phyloP scores from a whole-genome alignment of 495 filamentous ascomycete genomes.

The Evernia prunastri region DNA sequence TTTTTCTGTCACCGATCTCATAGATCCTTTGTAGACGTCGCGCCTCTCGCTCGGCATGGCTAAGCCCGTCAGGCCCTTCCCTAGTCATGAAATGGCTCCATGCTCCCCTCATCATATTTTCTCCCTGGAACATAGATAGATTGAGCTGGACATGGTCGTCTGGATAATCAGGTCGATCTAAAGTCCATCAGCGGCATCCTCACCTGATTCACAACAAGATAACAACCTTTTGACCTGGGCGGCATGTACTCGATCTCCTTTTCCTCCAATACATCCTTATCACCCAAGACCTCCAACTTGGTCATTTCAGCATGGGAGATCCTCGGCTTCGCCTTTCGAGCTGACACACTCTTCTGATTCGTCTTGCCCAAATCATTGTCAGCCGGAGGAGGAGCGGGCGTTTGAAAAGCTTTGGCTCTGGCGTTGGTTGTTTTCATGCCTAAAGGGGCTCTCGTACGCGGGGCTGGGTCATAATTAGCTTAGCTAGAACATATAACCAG shows the following conservation, averaged over 20 bases:
- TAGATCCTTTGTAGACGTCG: slow-evolving; percentile 15
- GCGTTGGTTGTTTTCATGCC: slow-evolving; percentile 96
- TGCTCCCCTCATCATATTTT: slow-evolving; percentile 16
- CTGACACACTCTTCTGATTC: slow-evolving; percentile 44
- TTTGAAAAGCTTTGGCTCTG: slow-evolving; percentile 67
- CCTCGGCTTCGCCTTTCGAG: slow-evolving; percentile 37
- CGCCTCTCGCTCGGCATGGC: slow-evolving; percentile 21
- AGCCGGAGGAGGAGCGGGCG: slow-evolving; percentile 45
- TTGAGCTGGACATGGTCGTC: slow-evolving; percentile 60
- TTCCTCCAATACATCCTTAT: slow-evolving; percentile 23
- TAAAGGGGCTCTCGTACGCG: slow-evolving; percentile 69
- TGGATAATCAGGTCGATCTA: slow-evolving; percentile 66
- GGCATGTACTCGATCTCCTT: slow-evolving; percentile 70
- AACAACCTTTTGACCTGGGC: slow-evolving; percentile 50
- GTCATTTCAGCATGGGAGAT: slow-evolving; percentile 24
- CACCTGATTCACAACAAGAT: not conserved
- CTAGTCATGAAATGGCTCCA: slow-evolving; percentile 31
- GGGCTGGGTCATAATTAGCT: slow-evolving; percentile 38
- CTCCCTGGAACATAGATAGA: slow-evolving; percentile 23
- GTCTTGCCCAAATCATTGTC: slow-evolving; percentile 44
- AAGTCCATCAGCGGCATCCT: slow-evolving; percentile 7
- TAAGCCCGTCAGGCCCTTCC: slow-evolving; percentile 26
- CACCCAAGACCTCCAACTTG: slow-evolving; percentile 26
- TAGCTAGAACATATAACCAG: not conserved
- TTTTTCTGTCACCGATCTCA: slow-evolving; percentile 19